Conservation (phyloP, 2,329 filamentous ascomycete genomes). For the Sporothrix sp. region DNA sequence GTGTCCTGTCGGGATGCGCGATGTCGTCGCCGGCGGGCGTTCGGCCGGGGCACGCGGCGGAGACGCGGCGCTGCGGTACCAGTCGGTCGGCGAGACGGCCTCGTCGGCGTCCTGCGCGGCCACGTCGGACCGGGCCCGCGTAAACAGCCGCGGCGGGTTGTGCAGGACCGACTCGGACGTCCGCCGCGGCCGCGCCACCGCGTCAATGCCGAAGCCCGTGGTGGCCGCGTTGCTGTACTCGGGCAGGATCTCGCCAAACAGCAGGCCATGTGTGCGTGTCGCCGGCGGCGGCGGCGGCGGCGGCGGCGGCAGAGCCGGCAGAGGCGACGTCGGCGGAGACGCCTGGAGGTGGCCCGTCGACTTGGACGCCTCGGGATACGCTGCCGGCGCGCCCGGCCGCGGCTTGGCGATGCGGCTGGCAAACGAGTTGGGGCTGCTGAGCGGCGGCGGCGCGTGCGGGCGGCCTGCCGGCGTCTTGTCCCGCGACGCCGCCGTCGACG, state of each 20-base stretch:
- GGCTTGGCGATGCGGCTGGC: slow-evolving; percentile 48
- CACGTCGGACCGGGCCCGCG: slow-evolving; percentile 43
- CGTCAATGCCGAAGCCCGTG: slow-evolving; percentile 52
- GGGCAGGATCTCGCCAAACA: slow-evolving; percentile 69
- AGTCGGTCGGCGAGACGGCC: slow-evolving; percentile 56
- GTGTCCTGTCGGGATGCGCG: slow-evolving; percentile 23
- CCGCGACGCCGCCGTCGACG: slow-evolving; percentile 15
- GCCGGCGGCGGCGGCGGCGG: slow-evolving; percentile 19
- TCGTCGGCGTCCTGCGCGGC: slow-evolving; percentile 44
- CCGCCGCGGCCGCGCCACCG: slow-evolving; percentile 41
- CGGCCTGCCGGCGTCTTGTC: slow-evolving; percentile 4
- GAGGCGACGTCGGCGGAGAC: slow-evolving; percentile 32
- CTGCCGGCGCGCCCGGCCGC: slow-evolving; percentile 23
- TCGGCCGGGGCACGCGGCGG: too few species aligned
- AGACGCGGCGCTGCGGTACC: slow-evolving; percentile 40
- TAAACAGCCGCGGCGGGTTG: slow-evolving; percentile 36
- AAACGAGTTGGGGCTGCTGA: slow-evolving; percentile 17
- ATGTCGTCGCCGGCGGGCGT: background rate
- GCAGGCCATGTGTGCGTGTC: slow-evolving; percentile 39
- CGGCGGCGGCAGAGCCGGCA: slow-evolving; percentile 21
- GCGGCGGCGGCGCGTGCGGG: background rate
- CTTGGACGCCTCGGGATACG: slow-evolving; percentile 24
- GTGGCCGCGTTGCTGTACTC: slow-evolving; percentile 43
- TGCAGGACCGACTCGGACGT: slow-evolving; percentile 63
- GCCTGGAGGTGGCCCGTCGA: slow-evolving; percentile 32